Percentiles rank a stretch among this genome's conserved stretches.
phyloP scores from a whole-genome alignment of 257 asterid species.

The Ilex aquifolium region DNA sequence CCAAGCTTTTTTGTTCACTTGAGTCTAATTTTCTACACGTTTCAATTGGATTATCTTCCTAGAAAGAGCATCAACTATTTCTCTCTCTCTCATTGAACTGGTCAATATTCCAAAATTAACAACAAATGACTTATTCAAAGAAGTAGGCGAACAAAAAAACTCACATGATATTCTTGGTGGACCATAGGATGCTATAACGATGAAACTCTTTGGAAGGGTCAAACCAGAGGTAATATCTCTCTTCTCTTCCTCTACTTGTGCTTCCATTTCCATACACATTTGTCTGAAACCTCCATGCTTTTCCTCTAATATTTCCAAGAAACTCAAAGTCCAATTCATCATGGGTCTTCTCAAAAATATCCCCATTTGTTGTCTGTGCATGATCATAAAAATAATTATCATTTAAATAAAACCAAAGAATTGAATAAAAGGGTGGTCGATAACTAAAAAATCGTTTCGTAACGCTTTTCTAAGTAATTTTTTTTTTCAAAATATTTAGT shows the following conservation, averaged over 20 bases:
- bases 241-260: constrained; percentile 85
- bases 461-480: no score
- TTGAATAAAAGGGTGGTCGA: neutral
- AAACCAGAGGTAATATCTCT: constrained; percentile 74
- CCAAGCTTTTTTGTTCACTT: no score
- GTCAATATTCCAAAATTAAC: no score
- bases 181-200: constrained; percentile 2
- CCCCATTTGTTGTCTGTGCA: constrained; percentile 67
- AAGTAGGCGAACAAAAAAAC: neutral
- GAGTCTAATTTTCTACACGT: no score
- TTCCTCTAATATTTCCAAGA: constrained; percentile 74
- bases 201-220: constrained; percentile 31
- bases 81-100: no score
- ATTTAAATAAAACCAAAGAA: no score
- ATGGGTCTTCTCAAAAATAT: constrained; percentile 54
- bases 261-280: constrained; percentile 96
- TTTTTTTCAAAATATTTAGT: no score
- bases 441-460: no score
- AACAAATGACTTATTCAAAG: no score
- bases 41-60: no score
- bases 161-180: constrained; percentile 1
- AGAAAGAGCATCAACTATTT: no score
- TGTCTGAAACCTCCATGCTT: constrained; percentile 94
- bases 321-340: constrained; percentile 93
- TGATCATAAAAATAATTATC: neutral